Evolutionary conservation across 2,329 filamentous ascomycete genomes (phyloP).

Genomic region (Tolypocladium ophioglossoides): DNA sequence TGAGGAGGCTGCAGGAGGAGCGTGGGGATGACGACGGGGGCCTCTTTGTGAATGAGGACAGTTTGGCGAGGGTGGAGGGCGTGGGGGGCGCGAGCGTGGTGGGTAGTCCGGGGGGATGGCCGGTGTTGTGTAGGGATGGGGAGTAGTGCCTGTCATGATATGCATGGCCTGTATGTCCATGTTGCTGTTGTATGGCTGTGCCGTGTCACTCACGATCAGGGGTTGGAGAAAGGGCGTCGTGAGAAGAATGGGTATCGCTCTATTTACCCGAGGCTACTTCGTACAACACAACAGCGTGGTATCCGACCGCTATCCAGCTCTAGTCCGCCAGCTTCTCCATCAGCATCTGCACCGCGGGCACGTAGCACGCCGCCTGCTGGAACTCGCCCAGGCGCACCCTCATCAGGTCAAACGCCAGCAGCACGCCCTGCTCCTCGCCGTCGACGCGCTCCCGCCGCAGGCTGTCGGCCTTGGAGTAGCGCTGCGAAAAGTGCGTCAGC

Average conservation of each 20-base stretch:
- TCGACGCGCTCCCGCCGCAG: constrained; percentile 12
- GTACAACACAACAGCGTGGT: neutral
- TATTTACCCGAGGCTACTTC: no score
- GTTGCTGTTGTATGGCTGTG: neutral
- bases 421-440: constrained; percentile 31
- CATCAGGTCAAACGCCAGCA: constrained; percentile 76
- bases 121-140: neutral
- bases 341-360: constrained; percentile 42
- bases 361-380: constrained; percentile 51
- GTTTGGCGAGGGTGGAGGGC: neutral
- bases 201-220: no score
- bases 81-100: neutral
- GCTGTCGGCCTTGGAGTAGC: constrained; percentile 61
- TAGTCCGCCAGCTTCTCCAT: constrained; percentile 30
- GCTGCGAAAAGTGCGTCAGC: constrained; percentile 90
- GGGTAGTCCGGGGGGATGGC: neutral
- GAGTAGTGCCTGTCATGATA: no score
- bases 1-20: neutral
- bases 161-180: neutral
- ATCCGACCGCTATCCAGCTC: neutral
- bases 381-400: constrained; percentile 61
- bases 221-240: neutral
- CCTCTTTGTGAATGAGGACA: neutral
- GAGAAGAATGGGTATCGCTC: neutral
- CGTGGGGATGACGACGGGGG: no score